Conservation (phyloP, 352 stramenopile species). For the Bremia lactucae region DNA sequence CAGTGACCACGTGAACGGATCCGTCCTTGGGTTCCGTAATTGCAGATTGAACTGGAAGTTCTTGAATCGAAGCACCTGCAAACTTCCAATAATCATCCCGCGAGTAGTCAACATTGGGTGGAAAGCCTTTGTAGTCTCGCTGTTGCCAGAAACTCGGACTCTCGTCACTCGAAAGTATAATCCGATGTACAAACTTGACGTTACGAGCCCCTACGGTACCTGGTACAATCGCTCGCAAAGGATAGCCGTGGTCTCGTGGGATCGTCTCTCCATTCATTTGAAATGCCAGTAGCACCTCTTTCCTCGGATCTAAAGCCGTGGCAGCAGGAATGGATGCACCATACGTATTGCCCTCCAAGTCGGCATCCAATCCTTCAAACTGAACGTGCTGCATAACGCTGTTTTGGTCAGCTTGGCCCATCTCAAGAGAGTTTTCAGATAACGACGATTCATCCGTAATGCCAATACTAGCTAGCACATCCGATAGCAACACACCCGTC, state of each 20-base stretch:
- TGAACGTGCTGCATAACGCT: constrained; percentile 79
- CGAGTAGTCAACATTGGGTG: constrained; percentile 80
- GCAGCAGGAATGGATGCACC: constrained; percentile 87
- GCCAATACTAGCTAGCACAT: constrained; percentile 86
- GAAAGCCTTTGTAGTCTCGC: constrained; percentile 87
- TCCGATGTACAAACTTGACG: constrained; percentile 95
- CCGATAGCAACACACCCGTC: constrained; percentile 87
- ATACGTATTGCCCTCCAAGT: constrained; percentile 81
- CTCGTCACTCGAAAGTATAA: constrained; percentile 75
- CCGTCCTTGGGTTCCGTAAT: constrained; percentile 81
- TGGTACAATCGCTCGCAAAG: constrained; percentile 93
- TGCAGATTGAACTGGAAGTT: constrained; percentile 85
- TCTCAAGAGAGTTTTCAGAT: no score
- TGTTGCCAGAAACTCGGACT: constrained; percentile 88
- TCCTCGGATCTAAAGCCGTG: constrained; percentile 89
- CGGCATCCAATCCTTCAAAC: constrained; percentile 64
- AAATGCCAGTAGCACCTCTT: constrained; percentile 96
- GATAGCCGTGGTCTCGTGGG: constrained; percentile 93
- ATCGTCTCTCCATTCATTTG: constrained; percentile 96
- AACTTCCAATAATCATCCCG: constrained; percentile 78
- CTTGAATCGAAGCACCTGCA: constrained; percentile 83
- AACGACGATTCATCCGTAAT: constrained; percentile 68
- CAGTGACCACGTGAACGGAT: constrained; percentile 31
- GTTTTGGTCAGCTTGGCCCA: no score
- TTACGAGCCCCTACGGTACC: constrained; percentile 91